Evolutionary conservation across 352 stramenopile genomes (phyloP), one percentile per base, ranked within the genome.

Genomic region (Globisporangium recalcitrans): DNA sequence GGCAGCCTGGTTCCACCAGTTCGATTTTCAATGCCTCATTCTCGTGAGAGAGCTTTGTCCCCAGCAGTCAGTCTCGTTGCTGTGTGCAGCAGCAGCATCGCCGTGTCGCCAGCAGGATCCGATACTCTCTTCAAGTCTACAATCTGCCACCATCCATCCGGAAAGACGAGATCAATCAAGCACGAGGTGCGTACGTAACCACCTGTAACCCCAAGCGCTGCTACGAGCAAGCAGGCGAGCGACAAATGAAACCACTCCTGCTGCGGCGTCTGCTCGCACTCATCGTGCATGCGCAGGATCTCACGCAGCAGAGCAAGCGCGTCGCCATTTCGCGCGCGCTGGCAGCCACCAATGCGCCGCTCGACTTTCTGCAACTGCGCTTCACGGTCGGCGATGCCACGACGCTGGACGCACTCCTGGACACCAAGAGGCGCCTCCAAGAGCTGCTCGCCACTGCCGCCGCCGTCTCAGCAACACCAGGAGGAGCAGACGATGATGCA

Each of bases 351-450:
- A 70, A 47, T 13, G 65, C 57, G 21, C 49, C 16, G 38, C 38
- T 78, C 24, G 69, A 76, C 46, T 13, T 72, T 16, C 32, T 78
- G 26, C 72, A 78, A 61, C 67, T 78, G 11, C 72, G 72, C 38
- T 7, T 42, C 24, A 27, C 27, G 22, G 36, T 4, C 11, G 4
- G 31, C 31, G 52, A 65, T 3, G 34, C 40, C 36, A 38, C 16
- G 29, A n/a, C 51, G 51, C 51, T 38, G 38, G 26, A 46, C 19
- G 27, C 21, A 7, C 40, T 56, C 1, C 24, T 34, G 10, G 54
- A 52, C 16, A 47, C 54, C 10, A 26, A 32, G 14, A 38, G 36
- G 24, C 14, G 26, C 3, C 46, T 67, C 4, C 29, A 27, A 4
- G 16, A 44, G 27, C 53, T 58, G 8, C 29, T 61, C 19, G 60